Conservation (phyloP, 2,329 filamentous ascomycete genomes). For the Xylariaceae sp. region DNA sequence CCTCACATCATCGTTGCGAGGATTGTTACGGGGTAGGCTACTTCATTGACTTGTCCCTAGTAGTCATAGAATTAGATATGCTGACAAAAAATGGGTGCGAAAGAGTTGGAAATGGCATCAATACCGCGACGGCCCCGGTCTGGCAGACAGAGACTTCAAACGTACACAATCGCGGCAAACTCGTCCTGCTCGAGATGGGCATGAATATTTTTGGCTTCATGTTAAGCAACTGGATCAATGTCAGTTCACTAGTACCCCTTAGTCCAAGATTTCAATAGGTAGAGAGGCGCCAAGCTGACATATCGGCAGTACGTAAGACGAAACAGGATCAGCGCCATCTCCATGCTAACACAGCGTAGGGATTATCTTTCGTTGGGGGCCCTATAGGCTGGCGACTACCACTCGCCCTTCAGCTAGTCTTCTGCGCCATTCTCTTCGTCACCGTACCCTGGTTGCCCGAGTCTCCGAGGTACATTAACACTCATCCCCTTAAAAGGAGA, state of each 20-base stretch:
- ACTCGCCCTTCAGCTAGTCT: slow-evolving; percentile 34
- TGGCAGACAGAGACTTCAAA: slow-evolving; percentile 31
- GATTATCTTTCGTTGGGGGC: slow-evolving; percentile 28
- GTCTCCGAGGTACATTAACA: slow-evolving; percentile 20
- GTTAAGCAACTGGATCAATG: slow-evolving; percentile 17
- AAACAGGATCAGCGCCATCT: too few species aligned
- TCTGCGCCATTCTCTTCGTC: slow-evolving; percentile 25
- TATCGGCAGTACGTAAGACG: slow-evolving; percentile 5
- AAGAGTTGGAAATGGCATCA: slow-evolving; percentile 39
- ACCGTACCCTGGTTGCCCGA: slow-evolving; percentile 26
- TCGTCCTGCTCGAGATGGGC: slow-evolving; percentile 28
- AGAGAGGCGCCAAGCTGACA: background rate
- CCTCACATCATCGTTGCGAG: slow-evolving; percentile 36
- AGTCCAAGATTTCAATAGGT: background rate
- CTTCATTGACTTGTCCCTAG: background rate
- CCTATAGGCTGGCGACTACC: slow-evolving; percentile 34
- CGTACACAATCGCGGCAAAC: slow-evolving; percentile 23
- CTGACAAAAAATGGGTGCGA: background rate
- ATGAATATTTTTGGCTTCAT: slow-evolving; percentile 29
- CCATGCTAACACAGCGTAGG: slow-evolving; percentile 1
- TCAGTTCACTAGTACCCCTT: background rate
- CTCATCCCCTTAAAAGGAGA: background rate
- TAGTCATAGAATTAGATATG: too few species aligned
- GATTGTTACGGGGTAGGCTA: slow-evolving; percentile 35
- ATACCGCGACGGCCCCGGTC: slow-evolving; percentile 27